A percentile compares a stretch with the other conserved stretches of the same genome.
Conservation (phyloP, 192 early-diverging fungal genomes). For the Polychytrium aggregatum region DNA sequence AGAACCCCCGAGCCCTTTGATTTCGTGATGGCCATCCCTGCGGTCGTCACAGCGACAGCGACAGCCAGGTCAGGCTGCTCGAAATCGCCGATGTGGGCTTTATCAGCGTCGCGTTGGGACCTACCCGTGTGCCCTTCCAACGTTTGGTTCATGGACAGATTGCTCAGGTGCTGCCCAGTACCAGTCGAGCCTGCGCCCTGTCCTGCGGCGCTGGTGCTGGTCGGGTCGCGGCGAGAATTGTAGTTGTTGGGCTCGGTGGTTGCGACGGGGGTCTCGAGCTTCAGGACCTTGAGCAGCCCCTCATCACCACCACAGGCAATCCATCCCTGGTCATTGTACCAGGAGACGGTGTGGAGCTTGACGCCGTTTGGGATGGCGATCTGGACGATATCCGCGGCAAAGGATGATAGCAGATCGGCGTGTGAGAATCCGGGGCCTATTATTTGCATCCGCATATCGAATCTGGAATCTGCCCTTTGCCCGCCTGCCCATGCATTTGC, state of each 20-base stretch:
- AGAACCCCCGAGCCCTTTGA: too few relatives aligned
- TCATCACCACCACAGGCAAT: constrained; percentile 53
- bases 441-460: too few relatives aligned
- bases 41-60: too few relatives aligned
- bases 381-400: constrained; percentile 6
- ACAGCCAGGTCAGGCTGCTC: too few relatives aligned
- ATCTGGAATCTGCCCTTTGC: too few relatives aligned
- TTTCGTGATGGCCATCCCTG: too few relatives aligned
- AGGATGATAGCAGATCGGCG: not conserved
- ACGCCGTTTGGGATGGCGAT: constrained; percentile 50
- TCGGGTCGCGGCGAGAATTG: not conserved
- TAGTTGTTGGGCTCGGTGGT: not conserved
- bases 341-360: constrained; percentile 38
- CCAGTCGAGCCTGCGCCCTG: constrained; percentile 11
- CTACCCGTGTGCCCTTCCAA: constrained; percentile 43
- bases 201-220: not conserved
- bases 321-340: constrained; percentile 54
- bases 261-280: constrained; percentile 23
- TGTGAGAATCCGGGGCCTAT: too few relatives aligned
- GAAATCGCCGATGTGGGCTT: too few relatives aligned
- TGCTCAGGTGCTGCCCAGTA: constrained; percentile 18
- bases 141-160: constrained; percentile 53
- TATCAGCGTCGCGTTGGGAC: too few relatives aligned
- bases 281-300: constrained; percentile 49
- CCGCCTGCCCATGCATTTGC: not conserved